Percentiles rank a stretch among this genome's conserved stretches.
phyloP scores from a whole-genome alignment of 768 basidiomycete species.

The Harrya chromipes region DNA sequence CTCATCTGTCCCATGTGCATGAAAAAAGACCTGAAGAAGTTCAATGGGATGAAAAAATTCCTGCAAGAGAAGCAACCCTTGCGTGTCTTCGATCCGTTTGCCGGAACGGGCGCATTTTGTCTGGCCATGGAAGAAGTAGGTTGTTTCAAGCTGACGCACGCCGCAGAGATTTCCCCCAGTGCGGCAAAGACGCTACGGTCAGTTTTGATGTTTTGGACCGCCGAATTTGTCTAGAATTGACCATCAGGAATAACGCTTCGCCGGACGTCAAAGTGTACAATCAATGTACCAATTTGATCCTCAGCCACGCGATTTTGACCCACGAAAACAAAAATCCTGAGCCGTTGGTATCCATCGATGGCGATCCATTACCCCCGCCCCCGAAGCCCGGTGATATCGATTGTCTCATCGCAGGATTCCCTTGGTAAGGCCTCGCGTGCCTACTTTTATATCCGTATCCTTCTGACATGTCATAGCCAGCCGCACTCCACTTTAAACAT shows the following conservation, averaged over 20 bases:
- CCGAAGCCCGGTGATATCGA: slow-evolving; percentile 55
- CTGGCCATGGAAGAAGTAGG: slow-evolving; percentile 53
- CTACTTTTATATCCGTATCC: neutral
- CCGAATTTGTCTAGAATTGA: slow-evolving; percentile 2
- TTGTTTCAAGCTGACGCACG: slow-evolving; percentile 58
- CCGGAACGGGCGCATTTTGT: slow-evolving; percentile 58
- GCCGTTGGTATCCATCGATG: slow-evolving; percentile 38
- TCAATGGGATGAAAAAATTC: slow-evolving; percentile 34
- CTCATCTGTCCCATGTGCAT: slow-evolving; percentile 48
- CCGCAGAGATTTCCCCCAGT: slow-evolving; percentile 73
- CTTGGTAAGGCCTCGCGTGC: slow-evolving; percentile 49
- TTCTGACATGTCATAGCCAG: slow-evolving; percentile 48
- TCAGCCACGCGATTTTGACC: slow-evolving; percentile 55
- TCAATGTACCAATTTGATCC: slow-evolving; percentile 64
- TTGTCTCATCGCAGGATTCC: slow-evolving; percentile 67
- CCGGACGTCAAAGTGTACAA: slow-evolving; percentile 56
- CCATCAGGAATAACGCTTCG: slow-evolving; percentile 47
- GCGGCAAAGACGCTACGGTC: slow-evolving; percentile 66
- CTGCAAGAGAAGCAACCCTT: slow-evolving; percentile 24
- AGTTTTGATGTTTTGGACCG: slow-evolving; percentile 14
- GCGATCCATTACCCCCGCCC: slow-evolving; percentile 40
- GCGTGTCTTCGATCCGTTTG: slow-evolving; percentile 41
- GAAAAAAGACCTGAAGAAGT: slow-evolving; percentile 27
- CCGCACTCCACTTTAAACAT: slow-evolving; percentile 72
- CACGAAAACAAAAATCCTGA: slow-evolving; percentile 41